Conservation (phyloP, 441 rosid genomes). For the Populus trichocarpa region DNA sequence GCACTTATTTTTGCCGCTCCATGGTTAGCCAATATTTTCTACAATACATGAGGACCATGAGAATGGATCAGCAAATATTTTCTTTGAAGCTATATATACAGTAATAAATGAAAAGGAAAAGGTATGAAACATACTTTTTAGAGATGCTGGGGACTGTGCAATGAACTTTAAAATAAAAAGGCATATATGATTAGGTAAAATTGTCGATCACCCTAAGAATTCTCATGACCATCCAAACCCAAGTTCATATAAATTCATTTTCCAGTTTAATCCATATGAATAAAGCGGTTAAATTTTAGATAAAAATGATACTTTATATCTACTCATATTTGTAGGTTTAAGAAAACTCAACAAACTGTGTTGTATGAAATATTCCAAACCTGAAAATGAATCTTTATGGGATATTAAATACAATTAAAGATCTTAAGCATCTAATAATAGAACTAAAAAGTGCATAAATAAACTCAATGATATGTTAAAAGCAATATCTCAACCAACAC, state of each 20-base stretch:
- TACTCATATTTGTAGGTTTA: not conserved
- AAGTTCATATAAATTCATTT: not conserved
- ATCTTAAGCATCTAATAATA: not conserved
- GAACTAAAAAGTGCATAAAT: not conserved
- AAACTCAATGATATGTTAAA: not conserved
- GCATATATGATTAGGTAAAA: not conserved
- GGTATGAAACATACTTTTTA: not conserved
- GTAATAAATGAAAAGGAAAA: not conserved
- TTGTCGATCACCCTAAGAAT: not conserved
- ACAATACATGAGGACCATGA: conserved; percentile 17
- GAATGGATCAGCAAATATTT: not conserved
- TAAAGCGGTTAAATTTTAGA: no score
- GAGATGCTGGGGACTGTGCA: not conserved
- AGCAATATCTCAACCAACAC: not conserved
- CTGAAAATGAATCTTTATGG: not conserved
- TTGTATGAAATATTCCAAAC: not conserved
- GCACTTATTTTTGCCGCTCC: conserved; percentile 94
- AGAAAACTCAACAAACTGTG: not conserved
- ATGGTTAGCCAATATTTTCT: conserved; percentile 84
- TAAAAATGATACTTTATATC: not conserved
- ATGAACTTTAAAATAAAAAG: not conserved
- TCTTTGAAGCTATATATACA: not conserved
- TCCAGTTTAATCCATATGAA: not conserved
- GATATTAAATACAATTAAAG: not conserved
- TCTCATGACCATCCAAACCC: not conserved